phyloP scores from a whole-genome alignment of 2,329 filamentous ascomycete species.

The Biscogniauxia mediterranea region DNA sequence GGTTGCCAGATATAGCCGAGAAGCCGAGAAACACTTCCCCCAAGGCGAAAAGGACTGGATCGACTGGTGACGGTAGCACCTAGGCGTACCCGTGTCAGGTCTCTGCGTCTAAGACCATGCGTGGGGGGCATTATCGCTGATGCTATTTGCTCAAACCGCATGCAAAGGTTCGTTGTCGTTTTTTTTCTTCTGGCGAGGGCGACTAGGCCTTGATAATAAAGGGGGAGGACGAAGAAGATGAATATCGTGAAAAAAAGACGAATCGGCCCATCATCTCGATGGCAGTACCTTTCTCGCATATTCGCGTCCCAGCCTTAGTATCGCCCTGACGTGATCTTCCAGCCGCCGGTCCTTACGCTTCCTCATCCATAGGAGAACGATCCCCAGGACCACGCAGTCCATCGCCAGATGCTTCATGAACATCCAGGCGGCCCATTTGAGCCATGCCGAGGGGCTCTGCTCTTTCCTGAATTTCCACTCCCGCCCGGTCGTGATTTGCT shows the following conservation, averaged over 20 bases:
- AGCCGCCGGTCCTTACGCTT: conserved; percentile 67
- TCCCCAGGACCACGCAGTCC: conserved; percentile 64
- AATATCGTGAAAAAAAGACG: neutral
- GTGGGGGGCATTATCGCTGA: neutral
- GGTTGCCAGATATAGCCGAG: neutral
- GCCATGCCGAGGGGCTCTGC: conserved; percentile 66
- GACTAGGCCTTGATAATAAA: neutral
- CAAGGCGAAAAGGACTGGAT: neutral
- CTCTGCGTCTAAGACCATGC: too few species aligned
- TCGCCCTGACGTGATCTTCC: conserved; percentile 70
- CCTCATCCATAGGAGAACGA: conserved; percentile 71
- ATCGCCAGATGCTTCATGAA: conserved; percentile 70
- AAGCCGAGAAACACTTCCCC: neutral
- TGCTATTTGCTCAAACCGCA: neutral
- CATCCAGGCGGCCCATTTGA: conserved; percentile 68
- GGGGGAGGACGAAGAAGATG: neutral
- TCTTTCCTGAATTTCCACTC: conserved; percentile 67
- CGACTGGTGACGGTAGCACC: neutral
- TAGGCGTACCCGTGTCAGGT: neutral
- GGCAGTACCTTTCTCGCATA: conserved; percentile 60
- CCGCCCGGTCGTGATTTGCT: conserved; percentile 79
- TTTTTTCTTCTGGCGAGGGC: neutral
- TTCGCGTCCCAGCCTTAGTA: conserved; percentile 56
- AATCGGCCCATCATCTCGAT: conserved; percentile 43
- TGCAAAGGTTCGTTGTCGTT: neutral